phyloP scores from a whole-genome alignment of 768 basidiomycete species.

The Pholiota conissans region DNA sequence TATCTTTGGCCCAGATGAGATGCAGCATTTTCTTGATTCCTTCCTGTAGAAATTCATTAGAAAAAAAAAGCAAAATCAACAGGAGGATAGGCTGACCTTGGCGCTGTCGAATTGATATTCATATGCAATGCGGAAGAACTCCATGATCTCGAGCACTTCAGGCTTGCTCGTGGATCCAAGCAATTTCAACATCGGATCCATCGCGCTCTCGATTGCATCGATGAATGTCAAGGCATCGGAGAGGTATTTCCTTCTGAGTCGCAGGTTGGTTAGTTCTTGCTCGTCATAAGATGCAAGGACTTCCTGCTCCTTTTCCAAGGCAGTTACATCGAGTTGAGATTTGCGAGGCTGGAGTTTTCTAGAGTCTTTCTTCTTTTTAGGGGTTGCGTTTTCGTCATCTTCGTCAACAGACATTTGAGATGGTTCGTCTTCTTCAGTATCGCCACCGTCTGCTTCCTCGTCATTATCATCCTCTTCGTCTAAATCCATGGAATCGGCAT shows the following conservation, averaged over 20 bases:
- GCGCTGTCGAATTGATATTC: conserved; percentile 82
- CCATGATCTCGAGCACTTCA: conserved; percentile 82
- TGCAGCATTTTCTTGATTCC: conserved; percentile 98
- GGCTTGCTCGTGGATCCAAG: conserved; percentile 85
- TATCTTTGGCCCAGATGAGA: conserved; percentile 96
- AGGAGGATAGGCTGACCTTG: too few relatives aligned
- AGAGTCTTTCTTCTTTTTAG: conserved; percentile 39
- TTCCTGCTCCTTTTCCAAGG: conserved; percentile 69
- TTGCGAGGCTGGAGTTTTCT: conserved; percentile 55
- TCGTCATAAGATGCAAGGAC: conserved; percentile 69
- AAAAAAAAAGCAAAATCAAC: conserved; percentile 2
- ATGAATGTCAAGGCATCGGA: conserved; percentile 87
- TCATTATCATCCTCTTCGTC: conserved; percentile 37
- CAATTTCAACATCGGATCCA: conserved; percentile 72
- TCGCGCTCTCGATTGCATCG: conserved; percentile 52
- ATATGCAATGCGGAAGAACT: conserved; percentile 83
- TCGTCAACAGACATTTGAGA: conserved; percentile 39
- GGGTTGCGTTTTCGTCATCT: conserved; percentile 31
- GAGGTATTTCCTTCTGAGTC: conserved; percentile 83
- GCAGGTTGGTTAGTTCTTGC: conserved; percentile 62
- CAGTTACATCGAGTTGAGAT: conserved; percentile 68
- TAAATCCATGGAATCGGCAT: conserved; percentile 55
- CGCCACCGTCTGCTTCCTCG: conserved; percentile 35
- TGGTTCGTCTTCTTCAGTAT: conserved; percentile 33
- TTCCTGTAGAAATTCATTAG: conserved; percentile 38